phyloP scores from a whole-genome alignment of 805 yeast genomes.

The Candida schatavii region DNA sequence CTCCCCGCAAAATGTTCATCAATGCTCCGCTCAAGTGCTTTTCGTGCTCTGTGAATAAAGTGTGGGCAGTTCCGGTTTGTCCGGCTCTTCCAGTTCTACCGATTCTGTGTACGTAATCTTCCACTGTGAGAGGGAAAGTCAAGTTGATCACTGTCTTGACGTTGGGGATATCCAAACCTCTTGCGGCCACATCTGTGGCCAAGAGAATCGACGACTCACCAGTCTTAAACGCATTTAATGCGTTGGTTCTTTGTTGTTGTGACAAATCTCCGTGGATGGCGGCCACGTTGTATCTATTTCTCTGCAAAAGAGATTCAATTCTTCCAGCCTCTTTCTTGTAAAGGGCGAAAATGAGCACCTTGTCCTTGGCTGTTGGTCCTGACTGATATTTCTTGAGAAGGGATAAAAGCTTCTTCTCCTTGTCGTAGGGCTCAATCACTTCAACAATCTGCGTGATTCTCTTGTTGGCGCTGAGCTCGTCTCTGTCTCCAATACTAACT shows the following conservation, averaged over 20 bases:
- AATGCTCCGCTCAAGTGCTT: constrained; percentile 94
- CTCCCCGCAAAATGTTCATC: constrained; percentile 88
- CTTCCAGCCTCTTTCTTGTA: constrained; percentile 96
- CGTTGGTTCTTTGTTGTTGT: constrained; percentile 88
- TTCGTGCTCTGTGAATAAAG: constrained; percentile 94
- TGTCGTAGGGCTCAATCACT: constrained; percentile 72
- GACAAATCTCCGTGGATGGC: constrained; percentile 96
- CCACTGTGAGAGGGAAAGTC: constrained; percentile 94
- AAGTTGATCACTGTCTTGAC: constrained; percentile 93
- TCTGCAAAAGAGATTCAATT: constrained; percentile 70
- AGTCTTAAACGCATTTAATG: constrained; percentile 78
- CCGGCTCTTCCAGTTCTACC: constrained; percentile 99
- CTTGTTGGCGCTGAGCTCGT: constrained; percentile 91
- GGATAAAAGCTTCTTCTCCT: constrained; percentile 73
- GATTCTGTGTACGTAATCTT: constrained; percentile 95
- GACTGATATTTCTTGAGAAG: constrained; percentile 72
- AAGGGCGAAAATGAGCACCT: constrained; percentile 86
- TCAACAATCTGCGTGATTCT: constrained; percentile 92
- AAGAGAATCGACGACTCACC: constrained; percentile 75
- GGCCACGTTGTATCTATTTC: constrained; percentile 77
- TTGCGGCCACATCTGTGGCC: constrained; percentile 98
- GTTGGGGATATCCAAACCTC: constrained; percentile 97
- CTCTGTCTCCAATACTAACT: constrained; percentile 90
- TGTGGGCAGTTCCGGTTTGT: constrained; percentile 89
- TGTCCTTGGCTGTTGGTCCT: constrained; percentile 65